These are phyloP conservation scores for Fusarium kyushuense DNA, from an alignment of 2,329 filamentous ascomycete species.

Conservation along the genomic window DNA sequence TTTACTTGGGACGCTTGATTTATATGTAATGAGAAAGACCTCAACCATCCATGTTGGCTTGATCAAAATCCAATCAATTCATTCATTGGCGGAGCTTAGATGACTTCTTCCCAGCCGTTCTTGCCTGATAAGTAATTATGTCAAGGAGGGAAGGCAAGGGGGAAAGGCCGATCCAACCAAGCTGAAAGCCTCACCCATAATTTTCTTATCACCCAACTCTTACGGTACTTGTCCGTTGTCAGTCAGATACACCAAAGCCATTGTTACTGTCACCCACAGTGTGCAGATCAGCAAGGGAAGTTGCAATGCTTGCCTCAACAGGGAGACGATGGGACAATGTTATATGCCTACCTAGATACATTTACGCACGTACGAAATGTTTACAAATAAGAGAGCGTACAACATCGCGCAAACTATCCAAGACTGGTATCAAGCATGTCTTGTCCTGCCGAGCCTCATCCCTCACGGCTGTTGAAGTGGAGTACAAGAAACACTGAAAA, in stretches of 20 bases:
- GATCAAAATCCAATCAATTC: too few relatives aligned
- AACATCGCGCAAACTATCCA: slow-evolving; percentile 22
- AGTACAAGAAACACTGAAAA: slow-evolving; percentile 16
- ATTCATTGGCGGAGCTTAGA: background rate
- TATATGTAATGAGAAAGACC: too few relatives aligned
- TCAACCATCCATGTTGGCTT: background rate
- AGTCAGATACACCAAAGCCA: slow-evolving; percentile 26
- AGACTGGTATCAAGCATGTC: slow-evolving; percentile 32
- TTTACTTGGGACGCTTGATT: too few relatives aligned
- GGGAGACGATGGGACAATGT: slow-evolving; percentile 6
- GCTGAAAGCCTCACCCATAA: slow-evolving; percentile 1
- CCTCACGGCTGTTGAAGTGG: slow-evolving; percentile 25
- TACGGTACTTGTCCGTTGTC: background rate
- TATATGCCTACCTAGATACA: too few relatives aligned
- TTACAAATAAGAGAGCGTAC: slow-evolving; percentile 6
- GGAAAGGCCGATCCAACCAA: slow-evolving; percentile 5
- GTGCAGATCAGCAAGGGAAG: slow-evolving; percentile 24
- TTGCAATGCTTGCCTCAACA: slow-evolving; percentile 27
- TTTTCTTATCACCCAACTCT: slow-evolving; percentile 9
- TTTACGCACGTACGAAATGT: slow-evolving; percentile 13
- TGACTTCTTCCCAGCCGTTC: background rate
- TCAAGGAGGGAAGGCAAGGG: background rate
- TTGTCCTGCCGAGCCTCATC: slow-evolving; percentile 38
- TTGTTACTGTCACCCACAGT: slow-evolving; percentile 26
- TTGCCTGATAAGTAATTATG: background rate